Conservation (phyloP, 306 rosid genomes). For the Cucurbita maxima region DNA sequence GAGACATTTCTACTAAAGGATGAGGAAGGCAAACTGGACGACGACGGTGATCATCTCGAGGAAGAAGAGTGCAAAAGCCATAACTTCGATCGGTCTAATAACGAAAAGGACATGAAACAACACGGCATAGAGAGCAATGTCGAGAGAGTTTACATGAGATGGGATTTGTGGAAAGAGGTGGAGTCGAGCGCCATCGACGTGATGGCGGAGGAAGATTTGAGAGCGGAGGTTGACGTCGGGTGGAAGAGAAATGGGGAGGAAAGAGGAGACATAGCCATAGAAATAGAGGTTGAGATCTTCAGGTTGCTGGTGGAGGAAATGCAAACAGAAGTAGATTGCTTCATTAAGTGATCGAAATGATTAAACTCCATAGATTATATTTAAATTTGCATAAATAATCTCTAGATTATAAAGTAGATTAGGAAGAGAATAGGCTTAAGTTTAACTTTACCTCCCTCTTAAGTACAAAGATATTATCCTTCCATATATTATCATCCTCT, state of each 20-base stretch:
- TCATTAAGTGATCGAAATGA: conserved; percentile 11
- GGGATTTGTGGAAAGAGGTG: conserved; percentile 63
- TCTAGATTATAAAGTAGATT: background rate
- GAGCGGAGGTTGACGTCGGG: conserved; percentile 26
- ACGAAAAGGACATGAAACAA: background rate
- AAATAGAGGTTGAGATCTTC: conserved; percentile 53
- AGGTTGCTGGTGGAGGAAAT: conserved; percentile 48
- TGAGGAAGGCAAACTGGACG: conserved; percentile 20
- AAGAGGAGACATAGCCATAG: conserved; percentile 29
- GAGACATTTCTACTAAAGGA: conserved; percentile 49
- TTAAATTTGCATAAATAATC: conserved; percentile 6
- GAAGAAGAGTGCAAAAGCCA: conserved; percentile 21
- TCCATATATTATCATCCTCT: background rate
- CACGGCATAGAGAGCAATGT: conserved; percentile 12
- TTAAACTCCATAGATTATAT: conserved; percentile 10
- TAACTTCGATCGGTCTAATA: conserved; percentile 7
- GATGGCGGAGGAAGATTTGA: conserved; percentile 68
- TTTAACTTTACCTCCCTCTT: background rate
- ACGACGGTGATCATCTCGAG: background rate
- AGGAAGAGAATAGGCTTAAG: background rate
- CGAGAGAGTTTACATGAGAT: conserved; percentile 30
- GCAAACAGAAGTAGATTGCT: conserved; percentile 44
- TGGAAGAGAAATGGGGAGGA: conserved; percentile 45
- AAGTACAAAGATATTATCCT: background rate
- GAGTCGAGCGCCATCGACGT: conserved; percentile 58